Evolutionary conservation across 768 basidiomycete species (phyloP).

Genomic region (Pleurotus eryngii): DNA sequence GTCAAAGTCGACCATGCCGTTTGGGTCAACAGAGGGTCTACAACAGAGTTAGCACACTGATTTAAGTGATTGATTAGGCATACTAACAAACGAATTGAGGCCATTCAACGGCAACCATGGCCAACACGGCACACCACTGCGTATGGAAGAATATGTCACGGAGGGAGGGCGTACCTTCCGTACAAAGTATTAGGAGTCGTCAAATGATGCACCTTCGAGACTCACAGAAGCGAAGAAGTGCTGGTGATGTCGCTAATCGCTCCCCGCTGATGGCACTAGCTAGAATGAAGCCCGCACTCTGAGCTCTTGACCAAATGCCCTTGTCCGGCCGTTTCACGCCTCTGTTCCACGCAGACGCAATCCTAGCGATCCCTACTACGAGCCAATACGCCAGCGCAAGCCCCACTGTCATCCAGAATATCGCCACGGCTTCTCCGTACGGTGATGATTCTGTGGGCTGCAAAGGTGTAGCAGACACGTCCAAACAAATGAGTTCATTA

Average conservation of each 20-base stretch:
- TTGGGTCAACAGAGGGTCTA: conserved; percentile 88
- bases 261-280: conserved; percentile 94
- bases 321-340: conserved; percentile 57
- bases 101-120: conserved; percentile 96
- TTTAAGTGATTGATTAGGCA: background rate
- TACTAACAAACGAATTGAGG: conserved; percentile 84
- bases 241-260: conserved; percentile 78
- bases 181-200: background rate
- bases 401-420: conserved; percentile 73
- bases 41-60: conserved; percentile 6
- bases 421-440: conserved; percentile 63
- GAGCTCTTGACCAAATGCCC: conserved; percentile 67
- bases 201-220: conserved; percentile 12
- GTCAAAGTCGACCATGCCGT: conserved; percentile 85
- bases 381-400: conserved; percentile 81
- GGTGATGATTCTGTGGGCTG: conserved; percentile 51
- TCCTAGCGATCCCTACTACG: conserved; percentile 74
- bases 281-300: conserved; percentile 84
- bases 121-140: conserved; percentile 85
- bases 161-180: conserved; percentile 82
- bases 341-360: conserved; percentile 82
- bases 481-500: conserved; percentile 79
- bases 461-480: conserved; percentile 75
- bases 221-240: conserved; percentile 86
- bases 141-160: conserved; percentile 92